Evolutionary conservation across 306 rosid species (phyloP), one percentile per base, ranked within the genome.

Genomic region (Sphenostylis stenocarpa): DNA sequence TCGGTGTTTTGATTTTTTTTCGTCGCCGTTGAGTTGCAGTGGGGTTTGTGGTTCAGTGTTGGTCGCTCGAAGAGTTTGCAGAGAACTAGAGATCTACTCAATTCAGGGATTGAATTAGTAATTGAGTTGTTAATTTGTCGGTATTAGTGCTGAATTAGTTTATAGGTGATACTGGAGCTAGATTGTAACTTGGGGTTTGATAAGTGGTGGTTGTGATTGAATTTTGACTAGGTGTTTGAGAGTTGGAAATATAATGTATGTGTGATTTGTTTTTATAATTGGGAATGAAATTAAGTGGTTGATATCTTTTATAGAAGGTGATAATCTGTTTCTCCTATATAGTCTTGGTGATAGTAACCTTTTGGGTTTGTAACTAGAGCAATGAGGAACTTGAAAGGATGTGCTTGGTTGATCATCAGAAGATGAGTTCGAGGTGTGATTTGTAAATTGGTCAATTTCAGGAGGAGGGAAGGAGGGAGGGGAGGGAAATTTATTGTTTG

Each of bases 31-130:
- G n/a, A 7, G 51, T 7, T 77, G 20, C 11, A 52, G 81, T 77
- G 62, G 65, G 66, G 26, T 79, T 74, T 75, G 75, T 68, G 36
- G 63, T 47, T 67, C 38, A 45, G 52, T 75, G 61, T 68, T 77
- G n/a, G 4, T 14, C 10, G 20, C n/a, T 24, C 1, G n/a, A 58
- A n/a, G 49, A 36, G 73, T 20, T 17, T 72, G 43, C 19, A 36
- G 23, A 34, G 86, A 77, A 80, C 79, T 76, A 44, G 66, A 52
- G 97, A 89, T 91, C 86, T 84, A 73, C 77, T 78, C 19, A 21
- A 13, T 75, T 76, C 47, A 33, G 66, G 69, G 77, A 11, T 62
- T 73, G 41, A 43, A 76, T 85, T 7, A 73, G 70, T 83, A 51
- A 3, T 62, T 20, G 43, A 44, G 78, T 67, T 78, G n/a, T 51